Conservation (phyloP, 805 yeast species). For the Metschnikowia lunata region DNA sequence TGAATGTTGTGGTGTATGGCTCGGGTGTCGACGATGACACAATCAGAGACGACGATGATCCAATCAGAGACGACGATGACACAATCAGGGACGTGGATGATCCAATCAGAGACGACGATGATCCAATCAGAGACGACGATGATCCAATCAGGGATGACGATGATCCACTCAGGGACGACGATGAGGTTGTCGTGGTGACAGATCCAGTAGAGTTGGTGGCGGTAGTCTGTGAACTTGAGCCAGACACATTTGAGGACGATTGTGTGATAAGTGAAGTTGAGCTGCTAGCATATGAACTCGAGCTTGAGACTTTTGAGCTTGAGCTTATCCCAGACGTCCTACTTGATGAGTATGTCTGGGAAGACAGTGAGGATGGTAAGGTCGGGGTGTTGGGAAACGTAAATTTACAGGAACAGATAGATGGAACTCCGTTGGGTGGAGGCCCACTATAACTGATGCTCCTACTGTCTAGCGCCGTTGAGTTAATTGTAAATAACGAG, state of each 20-base stretch:
- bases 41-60: not conserved
- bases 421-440: conserved; percentile 4
- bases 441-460: conserved; percentile 4
- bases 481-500: not conserved
- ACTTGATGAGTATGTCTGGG: no score
- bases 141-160: no score
- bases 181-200: no score
- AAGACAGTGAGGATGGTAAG: not conserved
- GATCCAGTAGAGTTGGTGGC: no score
- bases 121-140: not conserved
- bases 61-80: conserved; percentile 12
- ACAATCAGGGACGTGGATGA: not conserved
- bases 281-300: no score
- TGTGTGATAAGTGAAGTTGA: no score
- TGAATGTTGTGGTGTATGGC: no score
- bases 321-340: no score
- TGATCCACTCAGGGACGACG: no score
- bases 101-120: conserved; percentile 12
- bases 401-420: not conserved
- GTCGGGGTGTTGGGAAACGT: conserved; percentile 5
- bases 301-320: no score
- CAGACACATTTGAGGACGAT: no score
- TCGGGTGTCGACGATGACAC: conserved; percentile 12
- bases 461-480: not conserved
- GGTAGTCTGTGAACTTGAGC: no score